Conservation (phyloP, 2,329 filamentous ascomycete genomes). For the Aspergillus alliaceus region DNA sequence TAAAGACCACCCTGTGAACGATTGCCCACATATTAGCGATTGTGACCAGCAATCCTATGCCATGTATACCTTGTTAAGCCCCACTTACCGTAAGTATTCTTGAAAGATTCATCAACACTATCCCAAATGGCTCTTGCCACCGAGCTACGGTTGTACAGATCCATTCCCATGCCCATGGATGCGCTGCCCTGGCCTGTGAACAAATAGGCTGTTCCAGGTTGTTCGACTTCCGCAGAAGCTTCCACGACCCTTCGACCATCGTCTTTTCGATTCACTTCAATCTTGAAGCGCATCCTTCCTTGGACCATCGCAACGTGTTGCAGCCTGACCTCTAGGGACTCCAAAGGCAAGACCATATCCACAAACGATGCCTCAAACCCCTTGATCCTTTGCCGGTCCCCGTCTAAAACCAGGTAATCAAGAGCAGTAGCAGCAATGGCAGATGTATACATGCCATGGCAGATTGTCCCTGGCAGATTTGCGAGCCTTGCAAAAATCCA, state of each 20-base stretch:
- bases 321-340: conserved; percentile 85
- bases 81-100: conserved; percentile 75
- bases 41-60: conserved; percentile 44
- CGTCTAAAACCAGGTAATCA: conserved; percentile 96
- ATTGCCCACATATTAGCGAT: neutral
- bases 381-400: conserved; percentile 79
- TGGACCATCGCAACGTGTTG: conserved; percentile 94
- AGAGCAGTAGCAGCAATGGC: conserved; percentile 87
- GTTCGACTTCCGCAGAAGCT: conserved; percentile 92
- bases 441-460: conserved; percentile 97
- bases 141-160: conserved; percentile 83
- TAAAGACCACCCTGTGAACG: conserved; percentile 76
- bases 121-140: conserved; percentile 97
- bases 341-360: conserved; percentile 94
- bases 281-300: conserved; percentile 96
- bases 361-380: conserved; percentile 91
- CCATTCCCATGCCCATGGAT: conserved; percentile 99
- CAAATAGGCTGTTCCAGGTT: conserved; percentile 89
- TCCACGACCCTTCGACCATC: conserved; percentile 90
- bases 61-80: no score
- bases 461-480: conserved; percentile 89
- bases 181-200: conserved; percentile 97
- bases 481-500: conserved; percentile 93
- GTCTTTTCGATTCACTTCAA: conserved; percentile 88
- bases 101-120: conserved; percentile 92